Base-by-base conservation (phyloP, 108 stramenopile species). In the Schizochytrium sp. region DNA sequence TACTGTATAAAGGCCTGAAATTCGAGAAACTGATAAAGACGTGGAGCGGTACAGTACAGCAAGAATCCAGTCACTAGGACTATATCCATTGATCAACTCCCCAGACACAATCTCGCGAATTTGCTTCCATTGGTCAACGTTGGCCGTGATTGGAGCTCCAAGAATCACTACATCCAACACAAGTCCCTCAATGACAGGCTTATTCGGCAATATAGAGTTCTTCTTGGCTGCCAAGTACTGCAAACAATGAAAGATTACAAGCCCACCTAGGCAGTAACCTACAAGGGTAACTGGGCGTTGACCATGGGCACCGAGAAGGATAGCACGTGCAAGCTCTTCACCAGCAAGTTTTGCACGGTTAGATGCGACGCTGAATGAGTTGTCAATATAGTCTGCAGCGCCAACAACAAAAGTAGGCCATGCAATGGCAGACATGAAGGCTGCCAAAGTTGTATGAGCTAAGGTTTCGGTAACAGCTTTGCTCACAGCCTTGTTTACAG, bases 201-300 rank as follows among this genome's bases (percentile, higher is more conserved):
- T 12, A 40, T 53, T 47, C 42, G 88, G 44, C 88, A 19, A 55
- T 38, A 69, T 38, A 38, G 64, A 69, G 38, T 83, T 83, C 47
- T 83, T 83, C 76, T 83, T 83, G 76, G 47, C 53, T 38, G 96
- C 96, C 40, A 98, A 89, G 73, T 97, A 96, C 90, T 98, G 96
- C 87, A 98, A 90, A 76, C 97, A 97, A 4, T 95, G 91, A 89
- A 98, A 97, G 56, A 99, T 96, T 44, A 96, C 95, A 88, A 97
- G 90, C 1, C 97, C 98, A 47, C 98, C 98, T 94, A 99, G 97
- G 0, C 96, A 96, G 89, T 95, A 99, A 46, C 98, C 98, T 28
- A 97, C 91, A 47, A 99, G 93, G 3, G 95, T 96, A 5, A 98
- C 97, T 46, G 98, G 98, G 44, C 98, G 93, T 46, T 94, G 94